Evolutionary conservation across 129 eudicot species (phyloP), one percentile per base, ranked within the genome.

Genomic region (Solidago caesia): DNA sequence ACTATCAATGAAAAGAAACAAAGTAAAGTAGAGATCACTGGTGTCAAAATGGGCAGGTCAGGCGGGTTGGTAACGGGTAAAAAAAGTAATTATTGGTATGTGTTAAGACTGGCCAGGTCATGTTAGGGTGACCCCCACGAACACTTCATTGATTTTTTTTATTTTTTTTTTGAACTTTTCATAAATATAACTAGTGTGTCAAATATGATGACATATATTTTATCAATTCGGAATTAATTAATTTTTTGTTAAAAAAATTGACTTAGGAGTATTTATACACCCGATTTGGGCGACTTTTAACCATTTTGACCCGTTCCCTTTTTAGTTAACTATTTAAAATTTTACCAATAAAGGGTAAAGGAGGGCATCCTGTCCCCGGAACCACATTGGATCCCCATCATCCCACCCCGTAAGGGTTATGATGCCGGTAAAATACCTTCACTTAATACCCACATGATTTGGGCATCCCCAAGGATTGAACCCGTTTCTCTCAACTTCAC

Each of bases 1-100:
- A 44, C n/a, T 61, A 52, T 66, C 39, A 47, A 62, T 48, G 44
- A 45, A 72, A 13, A 79, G 45, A 67, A 58, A 74, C 42, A 62
- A 74, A 46, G 70, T n/a, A 46, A 46, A 46, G 48, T 29, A 61
- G 60, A 62, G 21, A 48, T 74, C 71, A 74, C 68, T 5, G 10
- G 29, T 6, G 60, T 55, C 27, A 12, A 27, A 63, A 29, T 39
- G 43, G 46, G 46, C 15, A 9, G 43, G 44, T 29, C 21, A 21
- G 21, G 21, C 21, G 21, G 21, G 21, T 63, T 33, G 5, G 10
- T 39, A 15, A 65, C 1, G n/a, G 29, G 51, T 65, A 51, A 65
- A 15, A 15, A 44, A 6, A 33, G 16, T 43, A 13, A 14, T 11
- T 42, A 14, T 9, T 65, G 15, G 33, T 7, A 43, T 44, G 13